A percentile compares a stretch with the other conserved stretches of the same genome.
These are phyloP conservation scores for Diplocarpon mali DNA, from an alignment of 2,329 filamentous ascomycete species.

Conservation along the genomic window DNA sequence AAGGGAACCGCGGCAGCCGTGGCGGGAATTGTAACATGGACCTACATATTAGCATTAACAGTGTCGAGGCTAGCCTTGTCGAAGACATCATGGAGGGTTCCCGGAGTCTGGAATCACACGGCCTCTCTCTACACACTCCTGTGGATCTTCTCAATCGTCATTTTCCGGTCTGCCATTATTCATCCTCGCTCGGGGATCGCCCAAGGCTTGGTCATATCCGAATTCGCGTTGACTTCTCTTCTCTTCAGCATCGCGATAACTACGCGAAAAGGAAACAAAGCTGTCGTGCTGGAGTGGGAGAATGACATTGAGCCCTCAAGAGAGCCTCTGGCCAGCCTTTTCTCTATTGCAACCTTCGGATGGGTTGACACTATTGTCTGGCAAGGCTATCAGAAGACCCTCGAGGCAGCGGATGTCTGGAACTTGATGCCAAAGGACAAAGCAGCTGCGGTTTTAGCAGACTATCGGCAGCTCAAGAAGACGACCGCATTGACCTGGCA, in stretches of 20 bases:
- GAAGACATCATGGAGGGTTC: constrained; percentile 54
- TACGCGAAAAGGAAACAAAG: constrained; percentile 85
- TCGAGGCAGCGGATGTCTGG: constrained; percentile 83
- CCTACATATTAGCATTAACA: constrained; percentile 66
- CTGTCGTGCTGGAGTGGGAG: constrained; percentile 80
- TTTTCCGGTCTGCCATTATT: constrained; percentile 79
- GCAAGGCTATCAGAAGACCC: constrained; percentile 74
- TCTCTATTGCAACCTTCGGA: constrained; percentile 77
- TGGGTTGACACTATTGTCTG: constrained; percentile 89
- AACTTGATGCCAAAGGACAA: constrained; percentile 84
- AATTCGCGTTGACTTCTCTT: constrained; percentile 65
- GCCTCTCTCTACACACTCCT: constrained; percentile 70
- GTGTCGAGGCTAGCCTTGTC: constrained; percentile 59
- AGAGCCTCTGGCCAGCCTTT: constrained; percentile 77
- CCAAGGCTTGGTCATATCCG: constrained; percentile 54
- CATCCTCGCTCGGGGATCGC: constrained; percentile 56
- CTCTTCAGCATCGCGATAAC: constrained; percentile 67
- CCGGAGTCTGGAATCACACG: constrained; percentile 86
- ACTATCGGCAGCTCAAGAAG: constrained; percentile 79
- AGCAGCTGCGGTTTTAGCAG: constrained; percentile 64
- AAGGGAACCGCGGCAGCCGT: constrained; percentile 50
- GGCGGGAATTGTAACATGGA: constrained; percentile 63
- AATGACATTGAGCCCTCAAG: constrained; percentile 76
- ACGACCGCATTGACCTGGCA: constrained; percentile 71
- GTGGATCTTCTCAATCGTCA: constrained; percentile 65